phyloP scores from a whole-genome alignment of 1,139 yeast genomes.

The Geotrichum citri-aurantii region DNA sequence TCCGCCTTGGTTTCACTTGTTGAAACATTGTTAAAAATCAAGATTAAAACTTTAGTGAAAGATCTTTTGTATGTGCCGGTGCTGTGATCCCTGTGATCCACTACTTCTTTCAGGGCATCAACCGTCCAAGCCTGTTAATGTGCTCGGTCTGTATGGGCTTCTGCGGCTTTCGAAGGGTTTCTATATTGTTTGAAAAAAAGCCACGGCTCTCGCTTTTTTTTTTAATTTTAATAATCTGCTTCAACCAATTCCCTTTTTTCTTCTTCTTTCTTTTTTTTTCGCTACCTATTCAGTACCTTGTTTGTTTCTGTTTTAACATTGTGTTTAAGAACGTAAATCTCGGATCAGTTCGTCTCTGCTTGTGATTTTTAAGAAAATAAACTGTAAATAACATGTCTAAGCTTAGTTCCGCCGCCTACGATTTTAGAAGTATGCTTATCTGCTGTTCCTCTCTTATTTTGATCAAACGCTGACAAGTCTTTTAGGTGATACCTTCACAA shows the following conservation, averaged over 20 bases:
- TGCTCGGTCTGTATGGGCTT: not conserved
- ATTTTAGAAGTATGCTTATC: conserved; percentile 25
- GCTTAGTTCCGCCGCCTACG: conserved; percentile 23
- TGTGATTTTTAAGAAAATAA: not conserved
- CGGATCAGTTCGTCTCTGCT: not conserved
- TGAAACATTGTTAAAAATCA: too few species aligned
- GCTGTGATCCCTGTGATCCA: too few species aligned
- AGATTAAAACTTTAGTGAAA: too few species aligned
- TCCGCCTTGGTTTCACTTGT: too few species aligned
- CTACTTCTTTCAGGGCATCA: not conserved
- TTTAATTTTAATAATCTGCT: too few species aligned
- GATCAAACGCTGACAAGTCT: not conserved
- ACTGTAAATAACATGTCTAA: not conserved
- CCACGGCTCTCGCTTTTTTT: not conserved
- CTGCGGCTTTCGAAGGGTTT: too few species aligned
- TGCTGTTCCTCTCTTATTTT: not conserved
- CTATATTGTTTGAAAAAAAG: not conserved
- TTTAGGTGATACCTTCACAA: conserved; percentile 79
- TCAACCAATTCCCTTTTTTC: not conserved
- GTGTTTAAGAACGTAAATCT: too few species aligned
- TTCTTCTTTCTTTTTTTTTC: not conserved
- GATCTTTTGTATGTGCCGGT: too few species aligned
- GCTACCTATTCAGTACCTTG: too few species aligned
- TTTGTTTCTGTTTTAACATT: too few species aligned
- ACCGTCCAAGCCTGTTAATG: not conserved